These are phyloP conservation scores for Thielaviopsis euricoi DNA, from an alignment of 2,329 filamentous ascomycete species.

Conservation along the genomic window DNA sequence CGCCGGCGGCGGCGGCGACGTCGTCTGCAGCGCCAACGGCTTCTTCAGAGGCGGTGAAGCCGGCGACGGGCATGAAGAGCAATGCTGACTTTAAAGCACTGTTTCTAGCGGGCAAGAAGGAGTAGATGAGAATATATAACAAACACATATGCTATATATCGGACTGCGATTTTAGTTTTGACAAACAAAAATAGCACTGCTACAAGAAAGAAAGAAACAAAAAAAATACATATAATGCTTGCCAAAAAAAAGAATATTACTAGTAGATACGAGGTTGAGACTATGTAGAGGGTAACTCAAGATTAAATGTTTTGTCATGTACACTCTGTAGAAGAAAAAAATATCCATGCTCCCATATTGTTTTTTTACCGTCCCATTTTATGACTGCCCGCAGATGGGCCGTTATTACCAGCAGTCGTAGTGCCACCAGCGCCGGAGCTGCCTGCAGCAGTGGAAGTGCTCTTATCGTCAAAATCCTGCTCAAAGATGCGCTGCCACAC, in stretches of 20 bases:
- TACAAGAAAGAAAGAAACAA: neutral
- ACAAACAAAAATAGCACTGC: too few relatives aligned
- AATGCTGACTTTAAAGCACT: constrained; percentile 44
- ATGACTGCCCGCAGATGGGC: neutral
- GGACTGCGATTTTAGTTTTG: too few relatives aligned
- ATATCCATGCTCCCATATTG: too few relatives aligned
- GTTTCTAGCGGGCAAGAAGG: constrained; percentile 18
- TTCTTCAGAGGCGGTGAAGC: constrained; percentile 11
- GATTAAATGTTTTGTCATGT: too few relatives aligned
- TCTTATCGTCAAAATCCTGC: constrained; percentile 10
- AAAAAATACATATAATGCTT: neutral
- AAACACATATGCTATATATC: neutral
- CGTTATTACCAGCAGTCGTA: too few relatives aligned
- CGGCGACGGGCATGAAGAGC: constrained; percentile 25
- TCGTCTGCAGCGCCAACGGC: constrained; percentile 12
- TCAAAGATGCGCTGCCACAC: constrained; percentile 54
- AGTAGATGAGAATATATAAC: neutral
- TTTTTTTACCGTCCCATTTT: neutral
- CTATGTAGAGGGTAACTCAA: too few relatives aligned
- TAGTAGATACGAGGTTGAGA: too few relatives aligned
- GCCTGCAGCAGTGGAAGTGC: neutral
- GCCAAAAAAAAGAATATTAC: neutral
- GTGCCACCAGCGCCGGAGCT: too few relatives aligned
- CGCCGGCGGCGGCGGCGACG: constrained; percentile 13
- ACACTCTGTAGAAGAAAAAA: too few relatives aligned